phyloP scores from a whole-genome alignment of 2,329 filamentous ascomycete species.

The Epichloe bromicola region DNA sequence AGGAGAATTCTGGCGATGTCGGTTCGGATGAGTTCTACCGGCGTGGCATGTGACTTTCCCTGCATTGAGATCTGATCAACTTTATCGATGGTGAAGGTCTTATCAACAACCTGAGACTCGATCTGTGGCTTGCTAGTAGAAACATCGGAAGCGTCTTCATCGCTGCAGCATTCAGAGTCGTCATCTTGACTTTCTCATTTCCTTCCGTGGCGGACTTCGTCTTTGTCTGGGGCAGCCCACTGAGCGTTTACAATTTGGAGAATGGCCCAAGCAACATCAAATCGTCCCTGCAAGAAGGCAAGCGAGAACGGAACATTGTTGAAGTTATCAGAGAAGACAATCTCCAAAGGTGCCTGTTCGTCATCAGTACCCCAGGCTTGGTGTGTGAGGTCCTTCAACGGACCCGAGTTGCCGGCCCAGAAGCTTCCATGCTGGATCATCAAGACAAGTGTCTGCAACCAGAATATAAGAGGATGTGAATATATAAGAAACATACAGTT shows the following conservation, averaged over 20 bases:
- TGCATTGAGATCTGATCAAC: conserved; percentile 56
- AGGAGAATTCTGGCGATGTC: conserved; percentile 50
- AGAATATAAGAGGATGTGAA: background rate
- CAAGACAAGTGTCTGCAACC: background rate
- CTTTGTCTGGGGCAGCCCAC: conserved; percentile 43
- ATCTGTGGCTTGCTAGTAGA: conserved; percentile 30
- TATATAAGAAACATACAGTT: conserved; percentile 35
- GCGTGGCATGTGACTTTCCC: conserved; percentile 50
- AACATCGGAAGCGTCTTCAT: conserved; percentile 21
- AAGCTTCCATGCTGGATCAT: conserved; percentile 50
- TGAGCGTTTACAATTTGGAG: conserved; percentile 60
- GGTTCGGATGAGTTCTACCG: conserved; percentile 40
- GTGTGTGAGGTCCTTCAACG: conserved; percentile 52
- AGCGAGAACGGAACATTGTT: conserved; percentile 51
- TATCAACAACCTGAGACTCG: conserved; percentile 44
- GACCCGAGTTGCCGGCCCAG: conserved; percentile 55
- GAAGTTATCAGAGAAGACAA: conserved; percentile 42
- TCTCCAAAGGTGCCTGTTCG: conserved; percentile 46
- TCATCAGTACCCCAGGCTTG: conserved; percentile 41
- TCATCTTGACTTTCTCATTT: conserved; percentile 24
- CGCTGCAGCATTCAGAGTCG: conserved; percentile 22
- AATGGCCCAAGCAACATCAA: conserved; percentile 49
- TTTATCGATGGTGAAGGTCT: conserved; percentile 63
- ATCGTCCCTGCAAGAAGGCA: conserved; percentile 52
- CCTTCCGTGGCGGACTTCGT: conserved; percentile 37